Evolutionary conservation across 345 rosid species (phyloP).

Genomic region (Psidium friedrichsthalianum): DNA sequence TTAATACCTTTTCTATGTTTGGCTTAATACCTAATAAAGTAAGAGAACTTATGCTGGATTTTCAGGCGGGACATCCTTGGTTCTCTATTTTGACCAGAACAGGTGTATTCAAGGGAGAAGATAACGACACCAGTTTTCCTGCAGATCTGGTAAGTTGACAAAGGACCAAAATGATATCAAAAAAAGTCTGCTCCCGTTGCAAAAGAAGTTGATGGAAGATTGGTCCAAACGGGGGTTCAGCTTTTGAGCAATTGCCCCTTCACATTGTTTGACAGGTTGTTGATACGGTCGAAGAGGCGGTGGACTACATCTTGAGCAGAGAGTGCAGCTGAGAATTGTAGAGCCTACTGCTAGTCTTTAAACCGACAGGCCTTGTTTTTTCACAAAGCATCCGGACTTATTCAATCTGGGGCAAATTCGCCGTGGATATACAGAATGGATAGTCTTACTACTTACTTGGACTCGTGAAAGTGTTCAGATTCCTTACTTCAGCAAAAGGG

Average conservation of each 20-base stretch:
- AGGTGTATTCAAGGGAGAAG: constrained; percentile 71
- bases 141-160: constrained; percentile 53
- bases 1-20: background rate
- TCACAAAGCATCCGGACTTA: background rate
- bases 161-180: background rate
- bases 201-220: background rate
- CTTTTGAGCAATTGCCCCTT: background rate
- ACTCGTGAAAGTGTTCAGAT: background rate
- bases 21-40: background rate
- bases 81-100: constrained; percentile 86
- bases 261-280: constrained; percentile 40
- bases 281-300: constrained; percentile 67
- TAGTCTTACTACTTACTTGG: background rate
- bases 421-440: background rate
- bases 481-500: background rate
- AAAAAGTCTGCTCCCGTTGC: background rate
- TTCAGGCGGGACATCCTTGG: constrained; percentile 75
- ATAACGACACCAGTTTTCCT: constrained; percentile 36
- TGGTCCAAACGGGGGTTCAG: background rate
- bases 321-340: constrained; percentile 11
- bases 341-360: background rate
- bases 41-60: background rate
- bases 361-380: background rate
- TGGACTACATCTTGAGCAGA: constrained; percentile 44
- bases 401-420: background rate